Base-by-base conservation (phyloP, 2,329 filamentous ascomycete species). In the Hymenoscyphus fructigenus region DNA sequence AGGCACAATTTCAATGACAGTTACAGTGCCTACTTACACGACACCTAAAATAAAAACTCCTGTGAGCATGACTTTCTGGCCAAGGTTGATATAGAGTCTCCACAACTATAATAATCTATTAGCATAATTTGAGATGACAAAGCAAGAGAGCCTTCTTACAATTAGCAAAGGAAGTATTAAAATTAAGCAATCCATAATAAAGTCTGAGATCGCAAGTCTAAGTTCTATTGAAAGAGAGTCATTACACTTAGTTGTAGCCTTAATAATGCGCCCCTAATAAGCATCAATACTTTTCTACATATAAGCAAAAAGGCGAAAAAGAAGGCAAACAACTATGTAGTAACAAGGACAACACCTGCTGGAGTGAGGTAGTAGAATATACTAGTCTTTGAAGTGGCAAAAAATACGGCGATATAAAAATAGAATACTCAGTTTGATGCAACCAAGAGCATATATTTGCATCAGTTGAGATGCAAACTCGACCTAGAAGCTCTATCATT, bases 381-480 rank as follows among this genome's bases (percentile, higher is more conserved):
- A 10, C 36, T 9, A 2, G 36, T 53, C 14, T 53, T 53, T 15
- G n/a, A 53, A 20, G 47, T 53, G 12, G 12, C 47, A 53, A 28
- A 53, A 53, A 9, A 53, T 53, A 12, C 47, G 47, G 12, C 47
- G 47, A 53, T 53, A 53, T 5, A 53, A 53, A 28, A 53, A 53
- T 7, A 53, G 17, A 12, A 53, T 17, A 17, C 47, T 53, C 9
- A 53, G 12, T 20, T 53, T 53, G 17, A 53, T 53, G 17, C 47
- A 53, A 20, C 47, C 47, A 20, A 53, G 47, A 53, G 47, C 47
- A 53, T 3, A 17, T n/a, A 53, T 9, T 20, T 53, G 47, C 47
- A 53, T 53, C 17, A 53, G 17, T 53, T 53, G 47, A 28, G n/a
- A 53, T 53, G 47, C 47, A 28, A 53, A 53, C 47, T 53, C n/a